Percentiles rank a stretch among this genome's conserved stretches.
Evolutionary conservation across 2,329 filamentous ascomycete genomes (phyloP).

Genomic region (Paraconiothyrium sp.): DNA sequence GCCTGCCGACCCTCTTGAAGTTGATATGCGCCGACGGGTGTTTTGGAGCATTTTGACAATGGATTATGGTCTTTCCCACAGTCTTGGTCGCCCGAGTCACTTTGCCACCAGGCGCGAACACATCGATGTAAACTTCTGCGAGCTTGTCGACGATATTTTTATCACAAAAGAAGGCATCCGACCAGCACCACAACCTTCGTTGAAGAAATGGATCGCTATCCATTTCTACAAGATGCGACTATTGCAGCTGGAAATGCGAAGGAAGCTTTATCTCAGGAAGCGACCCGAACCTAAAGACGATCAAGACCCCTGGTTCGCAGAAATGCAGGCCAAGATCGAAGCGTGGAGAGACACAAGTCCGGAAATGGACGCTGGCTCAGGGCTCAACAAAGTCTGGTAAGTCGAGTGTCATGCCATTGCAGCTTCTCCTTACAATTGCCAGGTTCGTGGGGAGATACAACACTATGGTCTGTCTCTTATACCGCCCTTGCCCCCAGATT

Average conservation of each 20-base stretch:
- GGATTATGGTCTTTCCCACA: constrained; percentile 88
- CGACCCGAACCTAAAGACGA: constrained; percentile 79
- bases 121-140: constrained; percentile 86
- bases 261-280: constrained; percentile 86
- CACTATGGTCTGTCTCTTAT: constrained; percentile 87
- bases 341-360: constrained; percentile 83
- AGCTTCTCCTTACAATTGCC: constrained; percentile 16
- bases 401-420: constrained; percentile 39
- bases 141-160: constrained; percentile 80
- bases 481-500: constrained; percentile 90
- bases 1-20: constrained; percentile 73
- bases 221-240: constrained; percentile 94
- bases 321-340: constrained; percentile 81
- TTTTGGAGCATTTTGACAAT: constrained; percentile 90
- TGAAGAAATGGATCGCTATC: constrained; percentile 88
- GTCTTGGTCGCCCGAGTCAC: constrained; percentile 84
- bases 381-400: constrained; percentile 83
- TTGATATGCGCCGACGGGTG: constrained; percentile 88
- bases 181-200: constrained; percentile 72
- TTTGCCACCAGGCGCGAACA: constrained; percentile 85
- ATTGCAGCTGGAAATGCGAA: constrained; percentile 85
- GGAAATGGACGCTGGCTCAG: constrained; percentile 71
- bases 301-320: constrained; percentile 83
- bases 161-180: constrained; percentile 82
- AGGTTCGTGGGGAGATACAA: constrained; percentile 77